These are phyloP conservation scores for Pistacia vera DNA, from an alignment of 345 rosid species.

Conservation along the genomic window DNA sequence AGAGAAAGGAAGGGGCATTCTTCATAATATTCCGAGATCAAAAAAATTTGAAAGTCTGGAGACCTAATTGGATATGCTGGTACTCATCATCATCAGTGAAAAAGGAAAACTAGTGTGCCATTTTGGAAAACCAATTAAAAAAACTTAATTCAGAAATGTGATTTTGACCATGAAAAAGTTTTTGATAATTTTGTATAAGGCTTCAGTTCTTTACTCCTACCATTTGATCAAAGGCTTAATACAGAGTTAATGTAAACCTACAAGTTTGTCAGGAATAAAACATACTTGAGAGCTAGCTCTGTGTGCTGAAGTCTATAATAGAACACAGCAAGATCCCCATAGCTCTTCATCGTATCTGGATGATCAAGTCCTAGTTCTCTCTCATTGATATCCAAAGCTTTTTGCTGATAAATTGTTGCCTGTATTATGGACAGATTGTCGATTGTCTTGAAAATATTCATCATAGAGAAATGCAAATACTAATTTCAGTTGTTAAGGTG, in stretches of 20 bases:
- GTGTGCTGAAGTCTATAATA: conserved; percentile 99
- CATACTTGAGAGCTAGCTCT: conserved; percentile 97
- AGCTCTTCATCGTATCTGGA: conserved; percentile 99
- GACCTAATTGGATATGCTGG: not conserved
- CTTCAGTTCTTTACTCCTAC: not conserved
- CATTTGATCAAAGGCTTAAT: not conserved
- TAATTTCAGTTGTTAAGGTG: not conserved
- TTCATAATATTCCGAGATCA: not conserved
- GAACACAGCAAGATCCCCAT: conserved; percentile 99
- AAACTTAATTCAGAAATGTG: not conserved
- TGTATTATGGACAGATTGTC: conserved; percentile 37
- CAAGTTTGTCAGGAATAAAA: conserved; percentile 16
- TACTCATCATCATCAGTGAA: not conserved
- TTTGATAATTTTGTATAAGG: too few species aligned
- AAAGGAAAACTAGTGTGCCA: not conserved
- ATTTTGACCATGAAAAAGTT: too few species aligned
- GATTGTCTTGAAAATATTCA: conserved; percentile 23
- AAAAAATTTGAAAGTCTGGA: not conserved
- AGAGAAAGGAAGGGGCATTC: too few species aligned
- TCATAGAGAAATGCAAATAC: not conserved
- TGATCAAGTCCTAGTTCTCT: conserved; percentile 99
- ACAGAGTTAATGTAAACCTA: conserved; percentile 1
- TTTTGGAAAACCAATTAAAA: not conserved
- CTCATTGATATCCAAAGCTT: conserved; percentile 99
- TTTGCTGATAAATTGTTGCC: conserved; percentile 99